Conservation (phyloP, 2,329 filamentous ascomycete genomes). For the Microascus cirrosus region DNA sequence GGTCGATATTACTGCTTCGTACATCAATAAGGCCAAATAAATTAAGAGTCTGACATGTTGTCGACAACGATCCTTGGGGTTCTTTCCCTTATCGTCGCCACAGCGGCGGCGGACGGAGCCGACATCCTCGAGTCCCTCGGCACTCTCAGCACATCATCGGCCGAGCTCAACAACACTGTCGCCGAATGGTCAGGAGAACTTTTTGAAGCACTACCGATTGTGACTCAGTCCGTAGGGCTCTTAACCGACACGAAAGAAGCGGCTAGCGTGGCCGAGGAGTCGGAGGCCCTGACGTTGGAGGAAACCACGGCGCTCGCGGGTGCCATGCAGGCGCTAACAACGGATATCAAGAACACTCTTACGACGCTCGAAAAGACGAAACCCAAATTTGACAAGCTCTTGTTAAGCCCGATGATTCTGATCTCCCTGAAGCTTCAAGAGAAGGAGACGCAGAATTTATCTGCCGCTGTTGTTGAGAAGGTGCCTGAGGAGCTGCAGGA, state of each 20-base stretch:
- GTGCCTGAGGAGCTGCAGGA: conserved; percentile 21
- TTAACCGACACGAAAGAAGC: conserved; percentile 26
- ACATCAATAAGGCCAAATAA: neutral
- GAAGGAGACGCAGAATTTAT: conserved; percentile 24
- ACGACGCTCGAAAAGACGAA: conserved; percentile 25
- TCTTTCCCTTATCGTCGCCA: conserved; percentile 18
- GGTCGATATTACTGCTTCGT: neutral
- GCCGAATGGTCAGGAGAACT: conserved; percentile 24
- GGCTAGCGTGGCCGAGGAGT: conserved; percentile 21
- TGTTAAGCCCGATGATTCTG: conserved; percentile 29
- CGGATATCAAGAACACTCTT: conserved; percentile 25
- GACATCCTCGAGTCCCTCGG: conserved; percentile 15
- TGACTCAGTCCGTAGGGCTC: conserved; percentile 23
- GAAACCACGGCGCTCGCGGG: conserved; percentile 26
- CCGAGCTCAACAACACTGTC: conserved; percentile 21
- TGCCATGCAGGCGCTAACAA: conserved; percentile 21
- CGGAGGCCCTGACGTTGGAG: conserved; percentile 21
- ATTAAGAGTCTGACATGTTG: neutral
- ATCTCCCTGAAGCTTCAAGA: conserved; percentile 27
- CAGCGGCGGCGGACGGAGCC: conserved; percentile 17
- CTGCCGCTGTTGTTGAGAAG: conserved; percentile 24
- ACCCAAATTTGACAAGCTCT: conserved; percentile 29
- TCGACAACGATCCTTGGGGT: conserved; percentile 3
- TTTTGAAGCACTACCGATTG: conserved; percentile 26
- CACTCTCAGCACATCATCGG: conserved; percentile 19